Percentiles rank a stretch among this genome's conserved stretches.
Conservation (phyloP, 2,329 filamentous ascomycete species). For the Dryadomyces quercus-mongolicae region DNA sequence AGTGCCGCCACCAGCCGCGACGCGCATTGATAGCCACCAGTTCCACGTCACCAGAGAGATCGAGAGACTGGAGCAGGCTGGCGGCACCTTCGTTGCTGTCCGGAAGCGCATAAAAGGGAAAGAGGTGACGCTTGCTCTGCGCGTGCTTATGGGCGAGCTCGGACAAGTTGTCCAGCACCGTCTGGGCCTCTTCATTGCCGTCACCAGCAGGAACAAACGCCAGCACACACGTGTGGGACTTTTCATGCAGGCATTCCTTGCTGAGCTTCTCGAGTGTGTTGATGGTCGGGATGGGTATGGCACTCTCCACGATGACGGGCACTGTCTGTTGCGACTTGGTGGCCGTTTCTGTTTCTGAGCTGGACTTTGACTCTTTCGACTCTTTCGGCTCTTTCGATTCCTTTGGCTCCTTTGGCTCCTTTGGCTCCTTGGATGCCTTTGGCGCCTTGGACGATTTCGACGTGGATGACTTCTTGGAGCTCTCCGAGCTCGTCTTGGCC, state of each 20-base stretch:
- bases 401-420: slow-evolving; percentile 25
- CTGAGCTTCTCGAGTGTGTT: slow-evolving; percentile 51
- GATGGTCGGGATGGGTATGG: slow-evolving; percentile 56
- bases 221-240: slow-evolving; percentile 74
- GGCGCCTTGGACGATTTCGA: background rate
- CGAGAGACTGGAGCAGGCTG: slow-evolving; percentile 47
- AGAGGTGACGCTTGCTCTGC: slow-evolving; percentile 53
- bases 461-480: slow-evolving; percentile 15
- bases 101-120: slow-evolving; percentile 73
- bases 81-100: slow-evolving; percentile 41
- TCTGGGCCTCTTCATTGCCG: slow-evolving; percentile 23
- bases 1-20: slow-evolving; percentile 74
- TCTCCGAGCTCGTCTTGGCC: slow-evolving; percentile 29
- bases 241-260: slow-evolving; percentile 59
- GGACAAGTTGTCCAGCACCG: slow-evolving; percentile 51
- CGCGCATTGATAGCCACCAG: slow-evolving; percentile 77
- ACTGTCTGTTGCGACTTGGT: slow-evolving; percentile 20
- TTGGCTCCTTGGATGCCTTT: slow-evolving; percentile 10
- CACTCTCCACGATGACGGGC: slow-evolving; percentile 36
- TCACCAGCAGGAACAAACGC: slow-evolving; percentile 50
- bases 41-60: slow-evolving; percentile 48
- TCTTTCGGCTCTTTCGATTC: slow-evolving; percentile 29
- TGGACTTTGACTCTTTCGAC: slow-evolving; percentile 10
- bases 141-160: slow-evolving; percentile 67
- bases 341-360: slow-evolving; percentile 11